Percentiles rank a stretch among this genome's conserved stretches.
Evolutionary conservation across 108 stramenopile genomes (phyloP).

Genomic region (Skeletonema grethae): DNA sequence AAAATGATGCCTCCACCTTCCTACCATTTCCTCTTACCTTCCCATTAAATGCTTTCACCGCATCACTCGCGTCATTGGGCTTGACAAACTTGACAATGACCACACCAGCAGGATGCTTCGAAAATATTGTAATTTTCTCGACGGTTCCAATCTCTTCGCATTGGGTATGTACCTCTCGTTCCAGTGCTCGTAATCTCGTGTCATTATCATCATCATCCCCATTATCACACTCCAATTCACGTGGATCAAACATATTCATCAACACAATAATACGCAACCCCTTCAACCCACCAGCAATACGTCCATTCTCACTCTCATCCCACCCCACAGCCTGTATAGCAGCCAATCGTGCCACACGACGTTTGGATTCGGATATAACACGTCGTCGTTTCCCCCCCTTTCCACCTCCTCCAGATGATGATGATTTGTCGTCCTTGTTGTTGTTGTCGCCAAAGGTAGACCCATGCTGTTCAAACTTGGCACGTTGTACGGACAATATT

Average conservation of each 20-base stretch:
- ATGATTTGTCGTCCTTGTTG: too few species aligned
- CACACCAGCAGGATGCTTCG: conserved; percentile 78
- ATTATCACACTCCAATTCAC: conserved; percentile 52
- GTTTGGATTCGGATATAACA: conserved; percentile 61
- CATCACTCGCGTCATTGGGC: conserved; percentile 81
- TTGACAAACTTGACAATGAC: conserved; percentile 90
- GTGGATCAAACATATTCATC: conserved; percentile 82
- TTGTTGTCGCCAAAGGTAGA: conserved; percentile 24
- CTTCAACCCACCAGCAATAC: conserved; percentile 85
- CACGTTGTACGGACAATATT: conserved; percentile 56
- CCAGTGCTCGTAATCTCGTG: conserved; percentile 49
- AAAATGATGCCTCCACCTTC: conserved; percentile 77
- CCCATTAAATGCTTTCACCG: conserved; percentile 80
- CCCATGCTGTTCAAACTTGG: conserved; percentile 74
- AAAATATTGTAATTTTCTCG: conserved; percentile 94
- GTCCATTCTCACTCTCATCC: conserved; percentile 84
- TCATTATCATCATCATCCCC: background rate
- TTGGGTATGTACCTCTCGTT: conserved; percentile 59
- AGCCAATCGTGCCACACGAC: conserved; percentile 78
- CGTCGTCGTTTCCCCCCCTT: conserved; percentile 16
- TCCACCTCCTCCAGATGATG: background rate
- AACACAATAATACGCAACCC: conserved; percentile 93
- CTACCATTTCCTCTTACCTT: conserved; percentile 21
- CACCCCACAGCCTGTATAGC: conserved; percentile 81
- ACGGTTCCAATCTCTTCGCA: conserved; percentile 79